phyloP scores from a whole-genome alignment of 179 eudicot species.

The Carnegiea gigantea region DNA sequence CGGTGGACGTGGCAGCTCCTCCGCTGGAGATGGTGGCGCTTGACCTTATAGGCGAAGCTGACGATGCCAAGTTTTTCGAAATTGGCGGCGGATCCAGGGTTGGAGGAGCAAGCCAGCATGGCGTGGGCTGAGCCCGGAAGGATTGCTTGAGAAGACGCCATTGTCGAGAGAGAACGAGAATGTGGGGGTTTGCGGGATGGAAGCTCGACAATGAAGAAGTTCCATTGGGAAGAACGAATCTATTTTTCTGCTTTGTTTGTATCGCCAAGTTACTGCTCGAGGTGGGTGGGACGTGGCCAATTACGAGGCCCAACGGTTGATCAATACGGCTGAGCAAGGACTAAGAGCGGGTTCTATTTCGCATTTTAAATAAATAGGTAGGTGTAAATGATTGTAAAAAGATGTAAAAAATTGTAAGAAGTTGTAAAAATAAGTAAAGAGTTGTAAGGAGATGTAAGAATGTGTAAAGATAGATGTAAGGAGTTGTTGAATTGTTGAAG shows the following conservation, averaged over 20 bases:
- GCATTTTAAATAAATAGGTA: too few relatives aligned
- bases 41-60: background rate
- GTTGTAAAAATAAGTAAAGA: too few relatives aligned
- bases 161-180: constrained; percentile 12
- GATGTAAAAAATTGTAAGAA: too few relatives aligned
- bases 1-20: background rate
- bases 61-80: background rate
- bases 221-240: too few relatives aligned
- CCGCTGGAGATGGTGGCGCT: constrained; percentile 9
- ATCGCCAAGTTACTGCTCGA: constrained; percentile 17
- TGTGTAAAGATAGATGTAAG: too few relatives aligned
- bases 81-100: background rate
- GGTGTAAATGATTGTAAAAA: too few relatives aligned
- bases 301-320: background rate
- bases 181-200: background rate
- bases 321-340: background rate
- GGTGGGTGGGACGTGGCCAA: background rate
- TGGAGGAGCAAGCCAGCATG: constrained; percentile 9
- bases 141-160: constrained; percentile 26
- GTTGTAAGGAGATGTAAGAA: too few relatives aligned
- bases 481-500: too few relatives aligned
- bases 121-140: constrained; percentile 13
- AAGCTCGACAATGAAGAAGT: background rate
- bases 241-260: background rate
- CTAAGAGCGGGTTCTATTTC: too few relatives aligned